Evolutionary conservation across 2,329 filamentous ascomycete genomes (phyloP).

Genomic region (Lecanicillium sp.): DNA sequence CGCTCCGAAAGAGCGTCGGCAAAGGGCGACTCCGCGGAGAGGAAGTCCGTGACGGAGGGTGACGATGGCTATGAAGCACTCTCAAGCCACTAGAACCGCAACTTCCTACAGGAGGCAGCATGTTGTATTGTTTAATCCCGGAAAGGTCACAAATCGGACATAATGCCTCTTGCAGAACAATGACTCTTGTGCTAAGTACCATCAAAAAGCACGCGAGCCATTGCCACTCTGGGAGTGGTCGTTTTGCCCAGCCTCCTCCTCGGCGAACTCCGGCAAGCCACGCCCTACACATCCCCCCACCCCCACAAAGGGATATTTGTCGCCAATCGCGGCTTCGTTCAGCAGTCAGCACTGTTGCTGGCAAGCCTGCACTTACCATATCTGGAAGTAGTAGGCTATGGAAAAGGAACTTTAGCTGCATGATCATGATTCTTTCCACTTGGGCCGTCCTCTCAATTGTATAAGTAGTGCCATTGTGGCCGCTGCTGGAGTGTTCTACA

Average conservation of each 20-base stretch:
- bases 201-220: conserved; percentile 2
- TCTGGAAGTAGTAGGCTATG: neutral
- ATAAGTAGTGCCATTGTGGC: conserved; percentile 2
- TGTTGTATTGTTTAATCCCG: no score
- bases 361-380: neutral
- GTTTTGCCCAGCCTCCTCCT: neutral
- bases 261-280: conserved; percentile 3
- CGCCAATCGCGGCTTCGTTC: neutral
- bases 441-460: no score
- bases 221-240: neutral
- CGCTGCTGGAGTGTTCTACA: neutral
- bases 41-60: no score
- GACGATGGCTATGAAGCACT: no score
- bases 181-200: no score
- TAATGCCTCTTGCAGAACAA: no score
- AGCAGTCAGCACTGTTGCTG: neutral
- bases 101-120: no score
- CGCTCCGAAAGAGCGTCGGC: no score
- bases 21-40: no score
- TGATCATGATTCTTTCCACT: no score
- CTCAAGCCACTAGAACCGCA: no score
- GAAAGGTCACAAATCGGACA: no score
- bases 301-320: neutral
- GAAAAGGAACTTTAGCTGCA: conserved; percentile 5
- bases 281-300: neutral